Conservation (phyloP, 495 filamentous ascomycete genomes). For the Penicillium odoratum region DNA sequence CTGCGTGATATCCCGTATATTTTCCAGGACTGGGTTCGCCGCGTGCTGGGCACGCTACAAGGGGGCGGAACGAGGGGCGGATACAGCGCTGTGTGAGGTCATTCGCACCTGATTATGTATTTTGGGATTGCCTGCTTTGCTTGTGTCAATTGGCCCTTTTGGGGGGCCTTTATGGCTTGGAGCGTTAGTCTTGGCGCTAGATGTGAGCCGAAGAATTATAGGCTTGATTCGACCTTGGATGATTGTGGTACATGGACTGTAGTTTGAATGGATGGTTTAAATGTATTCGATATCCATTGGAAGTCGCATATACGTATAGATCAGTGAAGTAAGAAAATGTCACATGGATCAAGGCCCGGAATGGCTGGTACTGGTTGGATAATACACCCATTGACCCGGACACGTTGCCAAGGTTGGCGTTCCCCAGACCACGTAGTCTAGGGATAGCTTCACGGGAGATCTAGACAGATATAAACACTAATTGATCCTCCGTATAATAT, state of each 20-base stretch:
- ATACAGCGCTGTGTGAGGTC: slow-evolving; percentile 81
- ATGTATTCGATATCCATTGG: background rate
- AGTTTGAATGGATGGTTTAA: background rate
- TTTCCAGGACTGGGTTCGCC: slow-evolving; percentile 79
- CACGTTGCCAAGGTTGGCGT: no score
- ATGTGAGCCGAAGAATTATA: slow-evolving; percentile 3
- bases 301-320: no score
- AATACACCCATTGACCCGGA: no score
- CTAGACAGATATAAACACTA: no score
- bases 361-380: no score
- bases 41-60: slow-evolving; percentile 80
- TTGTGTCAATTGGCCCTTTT: background rate
- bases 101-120: slow-evolving; percentile 2
- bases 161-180: background rate
- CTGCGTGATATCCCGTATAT: slow-evolving; percentile 92
- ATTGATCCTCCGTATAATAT: no score
- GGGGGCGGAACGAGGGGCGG: slow-evolving; percentile 78
- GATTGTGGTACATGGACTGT: background rate
- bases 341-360: no score
- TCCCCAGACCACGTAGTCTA: no score
- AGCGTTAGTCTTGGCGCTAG: slow-evolving; percentile 6
- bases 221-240: background rate
- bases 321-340: no score
- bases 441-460: no score
- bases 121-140: background rate